Evolutionary conservation across 345 rosid genomes (phyloP).

Genomic region (Melaleuca quinquenervia): DNA sequence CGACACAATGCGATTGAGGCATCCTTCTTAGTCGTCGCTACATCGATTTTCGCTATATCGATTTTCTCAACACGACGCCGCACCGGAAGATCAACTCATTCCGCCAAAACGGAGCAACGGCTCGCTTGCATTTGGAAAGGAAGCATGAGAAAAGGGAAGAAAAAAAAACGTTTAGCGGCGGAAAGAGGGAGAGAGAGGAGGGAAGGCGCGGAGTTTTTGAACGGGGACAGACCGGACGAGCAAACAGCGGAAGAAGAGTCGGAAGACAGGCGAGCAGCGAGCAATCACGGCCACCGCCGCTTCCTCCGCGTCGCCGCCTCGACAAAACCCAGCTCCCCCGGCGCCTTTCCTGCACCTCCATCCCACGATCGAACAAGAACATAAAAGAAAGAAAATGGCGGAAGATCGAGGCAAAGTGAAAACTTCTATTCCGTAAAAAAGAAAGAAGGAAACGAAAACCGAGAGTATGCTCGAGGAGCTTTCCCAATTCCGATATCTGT

Average conservation of each 20-base stretch:
- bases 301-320: neutral
- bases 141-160: neutral
- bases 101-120: neutral
- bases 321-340: neutral
- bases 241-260: neutral
- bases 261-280: neutral
- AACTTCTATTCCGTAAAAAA: neutral
- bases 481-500: neutral
- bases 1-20: neutral
- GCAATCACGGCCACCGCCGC: neutral
- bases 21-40: rapidly evolving
- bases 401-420: neutral
- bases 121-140: neutral
- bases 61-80: neutral
- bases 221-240: neutral
- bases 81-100: neutral
- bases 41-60: rapidly evolving
- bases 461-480: neutral
- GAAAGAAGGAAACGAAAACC: neutral
- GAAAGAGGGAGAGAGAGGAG: neutral
- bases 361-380: neutral
- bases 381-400: neutral
- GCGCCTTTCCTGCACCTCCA: neutral
- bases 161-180: neutral
- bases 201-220: neutral